These are phyloP conservation scores for Eucalyptus marginata DNA, from an alignment of 345 rosid genomes.

Conservation along the genomic window DNA sequence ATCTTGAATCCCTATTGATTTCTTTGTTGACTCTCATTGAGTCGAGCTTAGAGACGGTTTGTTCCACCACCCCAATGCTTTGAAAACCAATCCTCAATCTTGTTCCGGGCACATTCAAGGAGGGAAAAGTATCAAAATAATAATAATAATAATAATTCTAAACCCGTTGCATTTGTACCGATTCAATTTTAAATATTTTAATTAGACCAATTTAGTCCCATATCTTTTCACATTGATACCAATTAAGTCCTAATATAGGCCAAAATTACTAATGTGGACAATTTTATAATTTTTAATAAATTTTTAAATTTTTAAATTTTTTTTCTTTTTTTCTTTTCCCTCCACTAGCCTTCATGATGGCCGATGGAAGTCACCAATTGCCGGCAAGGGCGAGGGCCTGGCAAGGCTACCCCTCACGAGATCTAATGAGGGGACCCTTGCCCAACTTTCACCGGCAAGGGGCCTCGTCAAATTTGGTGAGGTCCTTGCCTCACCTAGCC, in stretches of 20 bases:
- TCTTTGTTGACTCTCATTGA: accelerated
- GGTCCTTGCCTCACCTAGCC: too few relatives aligned
- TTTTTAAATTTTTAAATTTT: too few relatives aligned
- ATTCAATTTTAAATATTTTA: accelerated
- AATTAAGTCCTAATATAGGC: accelerated
- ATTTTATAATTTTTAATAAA: too few relatives aligned
- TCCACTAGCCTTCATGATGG: too few relatives aligned
- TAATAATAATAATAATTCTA: accelerated
- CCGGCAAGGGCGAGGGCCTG: too few relatives aligned
- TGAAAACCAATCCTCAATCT: too few relatives aligned
- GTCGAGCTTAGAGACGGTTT: neutral
- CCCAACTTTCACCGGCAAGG: too few relatives aligned
- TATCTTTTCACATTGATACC: accelerated
- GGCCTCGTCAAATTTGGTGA: too few relatives aligned
- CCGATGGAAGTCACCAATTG: accelerated
- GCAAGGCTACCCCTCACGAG: too few relatives aligned
- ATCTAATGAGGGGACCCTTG: too few relatives aligned
- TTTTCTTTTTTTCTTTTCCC: too few relatives aligned
- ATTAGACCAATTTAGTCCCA: accelerated
- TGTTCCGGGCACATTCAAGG: accelerated
- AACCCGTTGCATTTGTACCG: accelerated
- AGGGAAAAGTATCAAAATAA: too few relatives aligned
- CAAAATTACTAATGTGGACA: accelerated
- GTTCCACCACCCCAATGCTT: neutral
- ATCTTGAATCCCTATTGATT: neutral